Evolutionary conservation across 192 early-diverging fungal species (phyloP), one percentile per base, ranked within the genome.

Genomic region (Coemansia sp.): DNA sequence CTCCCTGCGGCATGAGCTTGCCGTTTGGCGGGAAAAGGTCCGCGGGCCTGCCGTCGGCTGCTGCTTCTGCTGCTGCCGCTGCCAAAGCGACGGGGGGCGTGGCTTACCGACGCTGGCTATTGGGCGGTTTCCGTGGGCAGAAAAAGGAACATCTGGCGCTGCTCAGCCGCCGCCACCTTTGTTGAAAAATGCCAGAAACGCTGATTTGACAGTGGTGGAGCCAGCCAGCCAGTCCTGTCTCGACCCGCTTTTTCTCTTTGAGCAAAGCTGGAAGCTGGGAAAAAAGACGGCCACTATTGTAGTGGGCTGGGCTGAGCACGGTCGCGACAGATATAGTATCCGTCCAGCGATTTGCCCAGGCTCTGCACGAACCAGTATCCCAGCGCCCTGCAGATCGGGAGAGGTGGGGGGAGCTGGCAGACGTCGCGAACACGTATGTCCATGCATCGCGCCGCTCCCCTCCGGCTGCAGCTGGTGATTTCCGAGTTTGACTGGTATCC

Each of bases 131-230:
- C 22, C 1, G 22, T 25, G 22, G 22, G 1, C 22, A 25, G 22
- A 25, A 25, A 25, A 25, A 25, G 22, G 22, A 25, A 25, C 22
- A 25, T 25, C 22, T 25, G 22, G 22, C 22, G 22, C 70, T 72
- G 64, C 64, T 63, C 64, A 65, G 70, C 60, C 64, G 59, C 71
- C 71, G 71, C 71, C 71, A 72, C 71, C 22, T 58, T 67, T 50
- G 29, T 18, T 25, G 22, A 25, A 40, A 55, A 31, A 40, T 30
- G 54, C 32, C 11, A 31, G 38, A 40, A 32, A 32, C 33, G 31
- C 32, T 49, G 55, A 32, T 51, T 64, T 45, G 42, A 11, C 36
- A 38, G 36, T 11, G 36, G 7, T 38, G 36, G 36, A 8, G 36
- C 36, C 5, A 11, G 7, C 36, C 36, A 11, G 36, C 7, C 0